phyloP scores from a whole-genome alignment of 2,329 filamentous ascomycete species.

The Zalaria sp. region DNA sequence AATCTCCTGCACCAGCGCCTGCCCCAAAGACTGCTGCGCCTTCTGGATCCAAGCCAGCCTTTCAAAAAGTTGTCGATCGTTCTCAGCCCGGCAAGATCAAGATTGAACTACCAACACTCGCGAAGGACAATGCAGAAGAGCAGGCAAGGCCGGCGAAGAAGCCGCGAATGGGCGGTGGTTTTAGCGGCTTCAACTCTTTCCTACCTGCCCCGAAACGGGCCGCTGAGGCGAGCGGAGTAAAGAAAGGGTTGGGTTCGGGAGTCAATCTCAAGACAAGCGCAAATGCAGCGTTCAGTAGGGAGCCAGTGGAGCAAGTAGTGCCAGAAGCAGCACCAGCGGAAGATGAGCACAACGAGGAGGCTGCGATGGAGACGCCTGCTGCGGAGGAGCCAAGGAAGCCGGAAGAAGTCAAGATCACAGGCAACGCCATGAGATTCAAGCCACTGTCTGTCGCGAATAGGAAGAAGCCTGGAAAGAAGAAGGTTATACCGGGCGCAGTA shows the following conservation, averaged over 20 bases:
- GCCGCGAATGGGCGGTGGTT: constrained; percentile 48
- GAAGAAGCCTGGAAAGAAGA: constrained; percentile 48
- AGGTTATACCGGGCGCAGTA: constrained; percentile 20
- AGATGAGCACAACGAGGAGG: constrained; percentile 5
- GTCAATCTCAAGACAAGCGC: constrained; percentile 73
- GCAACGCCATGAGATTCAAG: constrained; percentile 76
- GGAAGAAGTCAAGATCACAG: constrained; percentile 54
- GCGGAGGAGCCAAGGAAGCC: constrained; percentile 24
- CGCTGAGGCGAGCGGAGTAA: constrained; percentile 10
- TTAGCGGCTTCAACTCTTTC: constrained; percentile 74
- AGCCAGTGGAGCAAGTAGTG: constrained; percentile 18
- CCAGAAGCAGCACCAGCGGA: constrained; percentile 11
- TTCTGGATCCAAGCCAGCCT: constrained; percentile 39
- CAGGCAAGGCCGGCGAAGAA: constrained; percentile 56
- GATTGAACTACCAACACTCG: constrained; percentile 55
- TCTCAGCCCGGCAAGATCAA: constrained; percentile 72
- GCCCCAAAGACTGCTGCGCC: constrained; percentile 24
- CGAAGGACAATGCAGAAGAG: constrained; percentile 26
- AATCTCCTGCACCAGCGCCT: constrained; percentile 14
- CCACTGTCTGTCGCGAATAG: constrained; percentile 74
- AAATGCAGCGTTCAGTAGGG: constrained; percentile 65
- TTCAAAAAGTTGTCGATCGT: constrained; percentile 70
- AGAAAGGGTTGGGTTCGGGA: constrained; percentile 33
- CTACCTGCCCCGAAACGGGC: constrained; percentile 66
- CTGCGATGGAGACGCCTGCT: background rate